phyloP scores from a whole-genome alignment of 805 yeast genomes.

The Priceomyces castillae region DNA sequence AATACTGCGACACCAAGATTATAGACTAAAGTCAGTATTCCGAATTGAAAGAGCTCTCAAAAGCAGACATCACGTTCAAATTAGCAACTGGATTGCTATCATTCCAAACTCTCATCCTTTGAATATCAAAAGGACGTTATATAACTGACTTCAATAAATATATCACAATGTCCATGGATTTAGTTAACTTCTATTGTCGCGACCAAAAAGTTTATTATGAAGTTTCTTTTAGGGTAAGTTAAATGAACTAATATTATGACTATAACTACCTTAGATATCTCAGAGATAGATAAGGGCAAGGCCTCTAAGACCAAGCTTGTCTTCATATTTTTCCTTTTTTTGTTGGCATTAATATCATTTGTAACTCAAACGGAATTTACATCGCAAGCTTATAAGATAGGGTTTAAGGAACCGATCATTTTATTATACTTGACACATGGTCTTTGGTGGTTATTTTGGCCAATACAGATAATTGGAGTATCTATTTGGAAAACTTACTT shows the following conservation, averaged over 20 bases:
- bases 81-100: no score
- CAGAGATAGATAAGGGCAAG: slow-evolving; percentile 20
- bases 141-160: no score
- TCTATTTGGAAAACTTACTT: slow-evolving; percentile 44
- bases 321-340: slow-evolving; percentile 32
- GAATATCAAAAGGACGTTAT: no score
- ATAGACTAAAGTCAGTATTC: no score
- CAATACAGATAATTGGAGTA: slow-evolving; percentile 54
- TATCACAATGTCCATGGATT: no score
- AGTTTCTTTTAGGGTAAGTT: no score
- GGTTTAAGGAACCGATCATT: slow-evolving; percentile 68
- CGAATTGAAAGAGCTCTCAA: no score
- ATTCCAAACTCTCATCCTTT: no score
- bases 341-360: slow-evolving; percentile 50
- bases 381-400: slow-evolving; percentile 57
- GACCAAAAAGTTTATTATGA: not conserved
- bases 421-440: slow-evolving; percentile 72
- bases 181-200: not conserved
- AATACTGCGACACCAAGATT: no score
- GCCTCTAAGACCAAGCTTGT: slow-evolving; percentile 36
- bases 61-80: no score
- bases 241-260: slow-evolving; percentile 21
- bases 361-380: slow-evolving; percentile 81
- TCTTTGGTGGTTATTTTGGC: slow-evolving; percentile 73
- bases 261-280: slow-evolving; percentile 29